Conservation (phyloP, 202 grass and related monocot genomes). For the Schoenoplectus tabernaemontani region DNA sequence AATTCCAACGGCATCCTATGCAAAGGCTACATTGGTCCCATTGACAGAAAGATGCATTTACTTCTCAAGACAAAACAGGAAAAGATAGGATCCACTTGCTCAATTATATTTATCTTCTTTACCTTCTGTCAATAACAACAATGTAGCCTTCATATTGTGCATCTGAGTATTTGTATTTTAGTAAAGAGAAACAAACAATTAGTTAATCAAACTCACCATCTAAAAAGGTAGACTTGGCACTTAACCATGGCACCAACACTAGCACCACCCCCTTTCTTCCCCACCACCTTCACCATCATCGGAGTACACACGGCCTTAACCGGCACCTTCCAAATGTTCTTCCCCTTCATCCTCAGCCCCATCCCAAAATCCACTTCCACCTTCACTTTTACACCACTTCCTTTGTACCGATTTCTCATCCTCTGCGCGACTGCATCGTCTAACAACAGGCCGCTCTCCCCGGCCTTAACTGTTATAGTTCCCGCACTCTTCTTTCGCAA, state of each 20-base stretch:
- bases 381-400: slow-evolving; percentile 36
- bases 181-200: background rate
- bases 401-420: slow-evolving; percentile 37
- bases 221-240: slow-evolving; percentile 69
- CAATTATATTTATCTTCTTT: background rate
- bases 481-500: slow-evolving; percentile 36
- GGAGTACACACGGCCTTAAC: slow-evolving; percentile 43
- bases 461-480: slow-evolving; percentile 23
- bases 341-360: slow-evolving; percentile 32
- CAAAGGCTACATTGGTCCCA: background rate
- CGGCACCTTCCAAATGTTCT: slow-evolving; percentile 49
- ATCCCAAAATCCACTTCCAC: slow-evolving; percentile 52
- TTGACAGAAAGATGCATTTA: slow-evolving; percentile 2
- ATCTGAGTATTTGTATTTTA: background rate
- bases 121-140: background rate
- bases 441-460: slow-evolving; percentile 47
- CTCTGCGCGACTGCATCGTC: slow-evolving; percentile 55
- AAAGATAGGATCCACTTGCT: background rate
- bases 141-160: background rate
- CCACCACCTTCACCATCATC: slow-evolving; percentile 48
- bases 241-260: slow-evolving; percentile 32
- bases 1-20: background rate
- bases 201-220: slow-evolving; percentile 44
- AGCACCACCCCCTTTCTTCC: slow-evolving; percentile 9
- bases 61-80: background rate